Conservation (phyloP, 371 early-diverging fungal genomes). For the Paraphysoderma sedebokerense region DNA sequence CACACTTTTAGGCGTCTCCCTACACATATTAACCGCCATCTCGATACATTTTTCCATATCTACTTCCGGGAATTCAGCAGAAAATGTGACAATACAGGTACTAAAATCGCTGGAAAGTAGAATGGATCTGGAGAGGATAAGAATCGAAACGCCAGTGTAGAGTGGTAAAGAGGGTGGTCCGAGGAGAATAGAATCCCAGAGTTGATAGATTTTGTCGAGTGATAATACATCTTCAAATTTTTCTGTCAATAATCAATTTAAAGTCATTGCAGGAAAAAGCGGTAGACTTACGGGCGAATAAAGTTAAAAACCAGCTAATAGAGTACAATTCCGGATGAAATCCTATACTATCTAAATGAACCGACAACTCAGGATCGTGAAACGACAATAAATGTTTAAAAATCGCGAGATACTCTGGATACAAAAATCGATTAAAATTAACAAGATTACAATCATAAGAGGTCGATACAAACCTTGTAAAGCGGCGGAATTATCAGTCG, state of each 20-base stretch:
- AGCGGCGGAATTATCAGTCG: conserved; percentile 44
- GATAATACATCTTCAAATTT: conserved; percentile 44
- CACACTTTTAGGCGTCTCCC: conserved; percentile 34
- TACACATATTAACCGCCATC: conserved; percentile 43
- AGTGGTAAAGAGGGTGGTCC: conserved; percentile 42
- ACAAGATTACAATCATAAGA: too few species aligned
- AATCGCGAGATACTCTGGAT: conserved; percentile 40
- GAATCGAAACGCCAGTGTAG: conserved; percentile 49
- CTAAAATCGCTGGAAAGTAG: conserved; percentile 43
- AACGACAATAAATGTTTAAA: conserved; percentile 45
- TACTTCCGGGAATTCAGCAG: conserved; percentile 46
- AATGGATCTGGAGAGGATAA: conserved; percentile 39
- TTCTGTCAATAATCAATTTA: not conserved
- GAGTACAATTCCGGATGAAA: conserved; percentile 58
- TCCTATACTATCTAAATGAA: conserved; percentile 40
- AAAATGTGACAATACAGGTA: conserved; percentile 38
- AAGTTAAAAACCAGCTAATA: conserved; percentile 66
- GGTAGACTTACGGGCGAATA: too few species aligned
- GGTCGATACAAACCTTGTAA: conserved; percentile 19
- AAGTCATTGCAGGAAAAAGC: too few species aligned
- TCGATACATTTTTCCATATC: conserved; percentile 53
- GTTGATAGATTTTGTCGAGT: conserved; percentile 51
- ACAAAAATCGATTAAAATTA: too few species aligned
- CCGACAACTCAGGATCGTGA: conserved; percentile 54
- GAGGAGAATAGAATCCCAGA: too few species aligned